A percentile compares a stretch with the other conserved stretches of the same genome.
These are phyloP conservation scores for Xylaria sp. DNA, from an alignment of 2,329 filamentous ascomycete genomes.

Conservation along the genomic window DNA sequence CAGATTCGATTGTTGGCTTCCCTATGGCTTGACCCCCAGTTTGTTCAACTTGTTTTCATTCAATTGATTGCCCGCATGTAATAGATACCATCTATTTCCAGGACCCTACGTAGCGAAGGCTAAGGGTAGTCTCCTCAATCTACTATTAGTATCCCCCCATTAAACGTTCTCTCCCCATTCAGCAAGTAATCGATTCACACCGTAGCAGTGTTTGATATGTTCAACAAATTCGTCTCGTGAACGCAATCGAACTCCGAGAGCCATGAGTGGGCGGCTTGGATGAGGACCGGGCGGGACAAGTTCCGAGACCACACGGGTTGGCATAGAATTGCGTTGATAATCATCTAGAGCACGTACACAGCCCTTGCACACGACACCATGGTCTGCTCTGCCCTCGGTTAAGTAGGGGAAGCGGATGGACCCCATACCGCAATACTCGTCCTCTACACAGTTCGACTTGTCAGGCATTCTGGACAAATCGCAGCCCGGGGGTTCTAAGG, in stretches of 20 bases:
- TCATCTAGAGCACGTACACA: constrained; percentile 13
- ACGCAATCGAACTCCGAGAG: constrained; percentile 9
- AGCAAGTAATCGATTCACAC: constrained; percentile 17
- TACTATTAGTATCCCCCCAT: no score
- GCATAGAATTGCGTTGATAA: constrained; percentile 1
- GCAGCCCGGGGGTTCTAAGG: no score
- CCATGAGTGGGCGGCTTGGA: constrained; percentile 11
- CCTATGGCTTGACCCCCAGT: no score
- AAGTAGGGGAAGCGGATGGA: constrained; percentile 20
- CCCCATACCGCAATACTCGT: constrained; percentile 17
- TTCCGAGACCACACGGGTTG: constrained; percentile 1
- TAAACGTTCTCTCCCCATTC: no score
- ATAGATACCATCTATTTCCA: no score
- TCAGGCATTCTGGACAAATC: constrained; percentile 14
- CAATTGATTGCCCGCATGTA: no score
- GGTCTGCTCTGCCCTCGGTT: constrained; percentile 8
- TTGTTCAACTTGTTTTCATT: no score
- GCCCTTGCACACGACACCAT: constrained; percentile 20
- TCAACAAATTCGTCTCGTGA: constrained; percentile 6
- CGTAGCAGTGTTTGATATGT: constrained; percentile 17
- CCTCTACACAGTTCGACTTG: background rate
- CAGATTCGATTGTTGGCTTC: no score
- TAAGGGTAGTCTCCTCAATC: no score
- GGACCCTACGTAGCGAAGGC: no score
- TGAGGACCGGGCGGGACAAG: constrained; percentile 13